phyloP scores from a whole-genome alignment of 768 basidiomycete genomes.

The Chalciporus chontae region DNA sequence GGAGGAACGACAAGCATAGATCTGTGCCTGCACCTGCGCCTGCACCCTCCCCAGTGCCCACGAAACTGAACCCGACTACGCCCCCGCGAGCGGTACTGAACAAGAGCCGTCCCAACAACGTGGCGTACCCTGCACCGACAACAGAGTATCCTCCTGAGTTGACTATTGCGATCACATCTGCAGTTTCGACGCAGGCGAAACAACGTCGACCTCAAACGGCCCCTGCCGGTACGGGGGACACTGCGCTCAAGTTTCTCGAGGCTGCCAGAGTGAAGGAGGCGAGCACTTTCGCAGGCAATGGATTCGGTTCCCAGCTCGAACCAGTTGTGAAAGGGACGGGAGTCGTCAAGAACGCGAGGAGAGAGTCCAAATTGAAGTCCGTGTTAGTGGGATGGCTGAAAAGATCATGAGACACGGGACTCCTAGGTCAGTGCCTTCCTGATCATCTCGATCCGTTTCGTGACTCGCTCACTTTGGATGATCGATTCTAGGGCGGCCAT shows the following conservation, averaged over 20 bases:
- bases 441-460: not conserved
- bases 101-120: not conserved
- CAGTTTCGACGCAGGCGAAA: not conserved
- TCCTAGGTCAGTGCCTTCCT: not conserved
- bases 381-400: constrained; percentile 17
- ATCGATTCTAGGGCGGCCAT: not conserved
- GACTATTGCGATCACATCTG: not conserved
- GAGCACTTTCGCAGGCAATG: not conserved
- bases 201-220: constrained; percentile 27
- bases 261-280: not conserved
- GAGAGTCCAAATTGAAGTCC: constrained; percentile 16
- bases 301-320: no score
- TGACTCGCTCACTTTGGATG: not conserved
- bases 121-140: not conserved
- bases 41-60: not conserved
- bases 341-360: not conserved
- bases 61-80: not conserved
- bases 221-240: constrained; percentile 12
- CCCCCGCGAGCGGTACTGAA: not conserved
- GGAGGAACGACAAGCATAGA: not conserved
- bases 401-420: not conserved
- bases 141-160: not conserved
- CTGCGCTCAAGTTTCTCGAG: constrained; percentile 14
- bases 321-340: not conserved
- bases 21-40: not conserved